phyloP scores from a whole-genome alignment of 805 yeast genomes.

The Monosporozyma aquatica region DNA sequence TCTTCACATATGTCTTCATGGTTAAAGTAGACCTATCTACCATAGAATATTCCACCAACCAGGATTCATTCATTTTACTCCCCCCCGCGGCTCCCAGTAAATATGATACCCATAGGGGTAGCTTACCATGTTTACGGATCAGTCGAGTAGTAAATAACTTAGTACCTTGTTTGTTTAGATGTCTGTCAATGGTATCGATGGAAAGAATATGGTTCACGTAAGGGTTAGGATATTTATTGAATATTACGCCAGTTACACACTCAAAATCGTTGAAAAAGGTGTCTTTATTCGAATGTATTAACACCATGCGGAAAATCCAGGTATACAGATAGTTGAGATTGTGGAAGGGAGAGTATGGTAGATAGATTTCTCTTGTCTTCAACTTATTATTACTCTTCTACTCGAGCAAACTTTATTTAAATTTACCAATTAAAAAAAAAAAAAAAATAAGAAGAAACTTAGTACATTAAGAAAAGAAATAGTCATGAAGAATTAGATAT shows the following conservation, averaged over 20 bases:
- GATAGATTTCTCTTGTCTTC: no score
- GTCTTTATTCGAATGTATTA: slow-evolving; percentile 48
- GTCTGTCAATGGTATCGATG: slow-evolving; percentile 61
- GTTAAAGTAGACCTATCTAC: slow-evolving; percentile 52
- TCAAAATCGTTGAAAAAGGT: slow-evolving; percentile 55
- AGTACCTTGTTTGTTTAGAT: slow-evolving; percentile 56
- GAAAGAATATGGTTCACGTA: slow-evolving; percentile 78
- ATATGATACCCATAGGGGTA: slow-evolving; percentile 68
- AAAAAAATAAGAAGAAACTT: no score
- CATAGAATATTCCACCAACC: slow-evolving; percentile 73
- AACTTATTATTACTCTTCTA: no score
- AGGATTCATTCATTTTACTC: slow-evolving; percentile 40
- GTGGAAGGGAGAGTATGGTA: no score
- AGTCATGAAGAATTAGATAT: no score
- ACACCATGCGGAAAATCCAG: no score
- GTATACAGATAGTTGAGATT: no score
- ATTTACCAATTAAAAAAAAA: neutral
- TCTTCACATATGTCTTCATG: slow-evolving; percentile 65
- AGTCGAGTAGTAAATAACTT: slow-evolving; percentile 62
- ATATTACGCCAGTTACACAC: slow-evolving; percentile 68
- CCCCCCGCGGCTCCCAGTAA: slow-evolving; percentile 23
- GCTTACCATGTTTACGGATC: slow-evolving; percentile 66
- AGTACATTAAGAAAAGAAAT: no score
- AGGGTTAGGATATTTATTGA: slow-evolving; percentile 67
- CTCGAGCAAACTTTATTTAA: neutral